These are phyloP conservation scores for Prunella vulgaris DNA, from an alignment of 257 asterid species.

Conservation along the genomic window DNA sequence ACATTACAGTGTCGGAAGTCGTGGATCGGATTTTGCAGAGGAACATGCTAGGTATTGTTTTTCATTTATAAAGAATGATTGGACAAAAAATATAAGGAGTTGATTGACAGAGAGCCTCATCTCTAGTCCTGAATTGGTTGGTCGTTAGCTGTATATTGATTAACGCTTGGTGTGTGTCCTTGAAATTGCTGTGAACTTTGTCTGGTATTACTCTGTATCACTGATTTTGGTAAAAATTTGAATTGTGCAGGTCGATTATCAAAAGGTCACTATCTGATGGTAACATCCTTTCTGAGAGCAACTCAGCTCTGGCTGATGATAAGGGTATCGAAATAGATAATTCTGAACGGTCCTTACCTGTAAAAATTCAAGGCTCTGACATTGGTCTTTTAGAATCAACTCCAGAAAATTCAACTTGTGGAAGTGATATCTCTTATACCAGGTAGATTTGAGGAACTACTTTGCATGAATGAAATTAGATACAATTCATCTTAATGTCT, in stretches of 20 bases:
- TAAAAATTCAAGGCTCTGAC: slow-evolving; percentile 24
- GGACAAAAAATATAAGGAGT: background rate
- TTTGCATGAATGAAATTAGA: background rate
- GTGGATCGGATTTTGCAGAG: slow-evolving; percentile 46
- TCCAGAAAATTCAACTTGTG: slow-evolving; percentile 61
- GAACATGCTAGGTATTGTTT: slow-evolving; percentile 52
- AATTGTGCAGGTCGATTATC: slow-evolving; percentile 53
- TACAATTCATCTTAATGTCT: background rate
- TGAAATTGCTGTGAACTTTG: background rate
- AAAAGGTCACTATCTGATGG: slow-evolving; percentile 91
- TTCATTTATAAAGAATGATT: background rate
- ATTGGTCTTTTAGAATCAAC: slow-evolving; percentile 50
- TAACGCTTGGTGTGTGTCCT: background rate
- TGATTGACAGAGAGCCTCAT: background rate
- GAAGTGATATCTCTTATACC: slow-evolving; percentile 42
- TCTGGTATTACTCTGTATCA: background rate
- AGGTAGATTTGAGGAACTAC: slow-evolving; percentile 33
- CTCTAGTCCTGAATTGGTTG: background rate
- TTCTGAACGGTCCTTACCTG: slow-evolving; percentile 40
- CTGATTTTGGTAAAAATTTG: slow-evolving; percentile 16
- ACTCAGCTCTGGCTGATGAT: slow-evolving; percentile 49
- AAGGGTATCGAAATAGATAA: slow-evolving; percentile 32
- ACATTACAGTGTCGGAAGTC: slow-evolving; percentile 58
- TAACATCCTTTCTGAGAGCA: slow-evolving; percentile 53
- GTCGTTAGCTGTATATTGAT: background rate